Percentiles rank a stretch among this genome's conserved stretches.
Evolutionary conservation across 2,329 filamentous ascomycete genomes (phyloP).

Genomic region (Aspergillus tubingensis): DNA sequence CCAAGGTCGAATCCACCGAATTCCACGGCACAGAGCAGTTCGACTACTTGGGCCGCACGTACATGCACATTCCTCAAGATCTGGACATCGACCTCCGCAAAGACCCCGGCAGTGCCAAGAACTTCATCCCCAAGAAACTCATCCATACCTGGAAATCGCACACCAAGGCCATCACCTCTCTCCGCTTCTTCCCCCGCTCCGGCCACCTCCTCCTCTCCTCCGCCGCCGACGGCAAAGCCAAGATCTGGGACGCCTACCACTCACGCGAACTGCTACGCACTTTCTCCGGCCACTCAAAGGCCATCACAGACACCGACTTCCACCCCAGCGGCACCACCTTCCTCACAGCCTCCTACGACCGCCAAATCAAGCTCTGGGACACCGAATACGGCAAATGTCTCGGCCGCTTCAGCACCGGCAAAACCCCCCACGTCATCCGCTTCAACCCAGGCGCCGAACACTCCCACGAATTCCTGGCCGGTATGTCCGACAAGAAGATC

Average conservation of each 20-base stretch:
- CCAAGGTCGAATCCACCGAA: conserved; percentile 75
- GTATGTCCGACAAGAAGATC: conserved; percentile 99
- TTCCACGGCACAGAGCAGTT: conserved; percentile 82
- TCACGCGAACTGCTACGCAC: conserved; percentile 82
- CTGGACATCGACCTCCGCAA: conserved; percentile 82
- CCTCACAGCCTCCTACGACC: conserved; percentile 88
- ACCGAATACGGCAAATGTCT: conserved; percentile 91
- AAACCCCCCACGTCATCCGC: conserved; percentile 90
- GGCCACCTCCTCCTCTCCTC: conserved; percentile 87
- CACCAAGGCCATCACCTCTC: conserved; percentile 79
- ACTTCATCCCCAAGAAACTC: conserved; percentile 92
- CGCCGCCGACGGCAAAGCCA: conserved; percentile 87
- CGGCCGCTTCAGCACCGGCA: conserved; percentile 86
- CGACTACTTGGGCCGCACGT: conserved; percentile 94
- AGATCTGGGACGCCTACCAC: conserved; percentile 94
- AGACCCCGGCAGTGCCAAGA: conserved; percentile 76
- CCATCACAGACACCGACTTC: conserved; percentile 87
- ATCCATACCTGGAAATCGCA: conserved; percentile 87
- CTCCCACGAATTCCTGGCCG: conserved; percentile 87
- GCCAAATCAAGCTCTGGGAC: conserved; percentile 97
- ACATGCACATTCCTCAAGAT: conserved; percentile 96
- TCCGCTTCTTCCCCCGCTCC: conserved; percentile 85
- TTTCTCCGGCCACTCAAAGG: conserved; percentile 88
- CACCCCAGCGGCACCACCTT: conserved; percentile 80
- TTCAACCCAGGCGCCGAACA: conserved; percentile 82